These are phyloP conservation scores for Nigrospora oryzae DNA, from an alignment of 2,329 filamentous ascomycete genomes.

Conservation along the genomic window DNA sequence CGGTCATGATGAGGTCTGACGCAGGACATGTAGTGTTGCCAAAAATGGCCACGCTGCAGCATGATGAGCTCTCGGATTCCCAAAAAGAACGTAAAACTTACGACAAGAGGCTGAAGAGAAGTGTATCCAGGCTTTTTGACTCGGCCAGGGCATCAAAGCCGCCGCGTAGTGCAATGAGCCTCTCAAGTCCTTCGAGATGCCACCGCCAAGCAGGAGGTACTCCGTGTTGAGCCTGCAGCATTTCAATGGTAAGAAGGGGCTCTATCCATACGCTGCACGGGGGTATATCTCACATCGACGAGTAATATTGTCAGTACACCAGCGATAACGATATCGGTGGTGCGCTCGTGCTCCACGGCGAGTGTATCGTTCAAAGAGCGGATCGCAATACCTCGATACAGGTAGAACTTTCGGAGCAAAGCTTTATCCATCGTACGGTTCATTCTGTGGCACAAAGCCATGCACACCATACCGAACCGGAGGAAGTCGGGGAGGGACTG, in stretches of 20 bases:
- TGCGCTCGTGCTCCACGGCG: conserved; percentile 7
- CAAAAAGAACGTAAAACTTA: conserved; percentile 7
- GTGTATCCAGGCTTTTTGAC: conserved; percentile 10
- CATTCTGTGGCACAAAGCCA: conserved; percentile 23
- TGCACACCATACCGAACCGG: conserved; percentile 18
- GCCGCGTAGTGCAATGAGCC: conserved; percentile 21
- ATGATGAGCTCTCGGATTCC: conserved; percentile 4
- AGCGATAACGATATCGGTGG: conserved; percentile 18
- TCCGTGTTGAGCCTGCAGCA: conserved; percentile 18
- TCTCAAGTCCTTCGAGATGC: conserved; percentile 23
- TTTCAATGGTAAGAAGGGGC: background rate
- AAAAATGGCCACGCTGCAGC: conserved; percentile 18
- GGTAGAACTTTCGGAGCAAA: conserved; percentile 17
- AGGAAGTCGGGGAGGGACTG: conserved; percentile 17
- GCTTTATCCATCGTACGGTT: conserved; percentile 14
- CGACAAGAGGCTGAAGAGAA: conserved; percentile 16
- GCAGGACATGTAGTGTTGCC: conserved; percentile 27
- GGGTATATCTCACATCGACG: conserved; percentile 18
- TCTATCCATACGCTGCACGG: background rate
- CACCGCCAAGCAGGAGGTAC: conserved; percentile 21
- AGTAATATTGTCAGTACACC: conserved; percentile 23
- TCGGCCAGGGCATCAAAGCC: conserved; percentile 15
- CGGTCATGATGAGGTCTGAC: conserved; percentile 16
- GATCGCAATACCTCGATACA: conserved; percentile 19
- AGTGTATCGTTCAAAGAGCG: conserved; percentile 20